Base-by-base conservation (phyloP, 345 rosid genomes). In the Draba incana region DNA sequence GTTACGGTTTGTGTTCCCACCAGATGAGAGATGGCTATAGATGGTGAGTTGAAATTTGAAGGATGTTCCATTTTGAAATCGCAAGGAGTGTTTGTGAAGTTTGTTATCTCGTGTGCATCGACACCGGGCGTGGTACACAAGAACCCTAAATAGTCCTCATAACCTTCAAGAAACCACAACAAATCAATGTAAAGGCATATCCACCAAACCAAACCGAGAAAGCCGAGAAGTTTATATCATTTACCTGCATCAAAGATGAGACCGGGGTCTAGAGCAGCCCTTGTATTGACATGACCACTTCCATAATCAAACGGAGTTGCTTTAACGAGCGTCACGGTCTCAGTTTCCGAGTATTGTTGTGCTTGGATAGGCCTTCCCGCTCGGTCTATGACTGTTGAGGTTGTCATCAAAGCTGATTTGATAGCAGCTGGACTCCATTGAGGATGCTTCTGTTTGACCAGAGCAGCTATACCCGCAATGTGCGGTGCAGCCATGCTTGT, bases 401-500 rank as follows among this genome's bases (percentile, higher is more conserved):
- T 94, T 1, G 98, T 94, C 99, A 91, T 84, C 81, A 94, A 75
- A 60, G 99, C 91, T 52, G 99, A 94, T 75, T 94, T 94, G 59
- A 94, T 89, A 28, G 97, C 95, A 46, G 99, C 96, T 59, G 99
- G 99, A 70, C 98, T 91, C 99, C 99, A 94, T 60, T 68, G 80
- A 70, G 96, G 98, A 76, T 91, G 92, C 77, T 86, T 88, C 85
- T 92, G 99, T 85, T 94, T 94, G 68, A 94, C 80, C 48, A 94
- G 93, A 63, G 99, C 99, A 75, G 98, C 99, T 72, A 94, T 94
- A 51, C 99, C 99, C 1, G 98, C 95, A 61, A 94, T 94, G 76
- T 94, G 99, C 2, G 99, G 99, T 37, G 99, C 98, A 46, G 99
- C 98, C 99, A 94, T 94, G 82, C 99, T 94, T 53, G 99, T 94